Evolutionary conservation across 345 rosid species (phyloP), one percentile per base, ranked within the genome.

Genomic region (Heritiera fomes): DNA sequence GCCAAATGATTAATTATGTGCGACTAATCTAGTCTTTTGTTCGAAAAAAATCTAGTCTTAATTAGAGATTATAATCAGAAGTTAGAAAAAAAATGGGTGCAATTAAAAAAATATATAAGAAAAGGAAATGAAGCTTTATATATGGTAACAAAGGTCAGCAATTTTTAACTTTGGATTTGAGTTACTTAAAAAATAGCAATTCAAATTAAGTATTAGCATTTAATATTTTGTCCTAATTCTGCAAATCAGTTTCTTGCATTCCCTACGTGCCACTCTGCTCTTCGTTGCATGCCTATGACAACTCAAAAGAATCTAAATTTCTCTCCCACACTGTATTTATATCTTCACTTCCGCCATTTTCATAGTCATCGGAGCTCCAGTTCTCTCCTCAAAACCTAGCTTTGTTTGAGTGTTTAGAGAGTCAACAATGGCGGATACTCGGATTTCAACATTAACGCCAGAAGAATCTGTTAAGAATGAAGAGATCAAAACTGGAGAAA

Each of bases 241-340:
- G 28, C 23, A 56, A 18, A 3, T 46, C 58, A 45, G 72, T 66
- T 77, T 65, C 63, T 50, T 52, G 15, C 50, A 23, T 34, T 65
- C 38, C 13, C 20, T 77, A 77, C 73, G 40, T 34, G 73, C 79
- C 64, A 65, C 41, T 52, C 10, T 8, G 63, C 64, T 28, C 13
- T 38, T 6, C 20, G 23, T 56, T 76, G 56, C 58, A 60, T 61
- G 78, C 45, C 43, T 40, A 40, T 40, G 5, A 75, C 43, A 45
- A 61, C 43, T 46, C 43, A 60, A 41, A 59, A 59, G 8, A 7
- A 41, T 45, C 38, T 41, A 12, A 50, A 12, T 50, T 41, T 64
- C 20, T n/a, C 7, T 3, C 23, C 3, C 38, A 0, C 43, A 40
- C 6, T 53, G 59, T n/a, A 53, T 53, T 53, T 53, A 34, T 34